A percentile compares a stretch with the other conserved stretches of the same genome.
Evolutionary conservation across 2,329 filamentous ascomycete genomes (phyloP).

Genomic region (Pestalotiopsis sp.): DNA sequence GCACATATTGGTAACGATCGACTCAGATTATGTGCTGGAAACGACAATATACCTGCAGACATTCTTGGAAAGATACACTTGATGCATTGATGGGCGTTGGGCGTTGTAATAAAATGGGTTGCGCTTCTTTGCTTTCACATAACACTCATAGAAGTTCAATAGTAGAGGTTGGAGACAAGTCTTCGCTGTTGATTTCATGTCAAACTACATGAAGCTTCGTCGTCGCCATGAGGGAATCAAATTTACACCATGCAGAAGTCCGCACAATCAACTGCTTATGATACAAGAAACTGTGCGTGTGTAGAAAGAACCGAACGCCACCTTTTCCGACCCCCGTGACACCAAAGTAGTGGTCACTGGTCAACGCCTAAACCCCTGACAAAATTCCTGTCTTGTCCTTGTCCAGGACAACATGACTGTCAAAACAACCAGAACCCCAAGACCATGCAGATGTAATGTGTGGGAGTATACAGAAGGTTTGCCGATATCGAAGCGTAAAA

Average conservation of each 20-base stretch:
- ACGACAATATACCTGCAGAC: neutral
- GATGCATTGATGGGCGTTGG: neutral
- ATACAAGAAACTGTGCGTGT: neutral
- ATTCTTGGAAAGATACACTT: neutral
- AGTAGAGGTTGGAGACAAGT: neutral
- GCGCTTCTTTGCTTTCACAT: neutral
- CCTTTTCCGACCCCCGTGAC: neutral
- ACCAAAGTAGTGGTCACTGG: neutral
- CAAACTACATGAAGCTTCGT: neutral
- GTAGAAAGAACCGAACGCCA: neutral
- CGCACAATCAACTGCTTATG: neutral
- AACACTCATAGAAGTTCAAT: neutral
- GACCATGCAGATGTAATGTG: conserved; percentile 5
- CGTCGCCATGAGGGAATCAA: neutral
- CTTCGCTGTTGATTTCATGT: neutral
- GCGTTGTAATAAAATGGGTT: neutral
- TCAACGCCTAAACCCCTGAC: neutral
- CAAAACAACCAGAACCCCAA: conserved; percentile 3
- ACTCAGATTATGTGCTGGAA: neutral
- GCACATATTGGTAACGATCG: neutral
- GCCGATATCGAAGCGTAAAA: neutral
- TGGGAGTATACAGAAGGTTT: neutral
- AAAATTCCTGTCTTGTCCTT: neutral
- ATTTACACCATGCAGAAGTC: neutral
- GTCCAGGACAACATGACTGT: neutral